Evolutionary conservation across 2,329 filamentous ascomycete genomes (phyloP), one percentile per base, ranked within the genome.

Genomic region (Cercospora zeae-maydis): DNA sequence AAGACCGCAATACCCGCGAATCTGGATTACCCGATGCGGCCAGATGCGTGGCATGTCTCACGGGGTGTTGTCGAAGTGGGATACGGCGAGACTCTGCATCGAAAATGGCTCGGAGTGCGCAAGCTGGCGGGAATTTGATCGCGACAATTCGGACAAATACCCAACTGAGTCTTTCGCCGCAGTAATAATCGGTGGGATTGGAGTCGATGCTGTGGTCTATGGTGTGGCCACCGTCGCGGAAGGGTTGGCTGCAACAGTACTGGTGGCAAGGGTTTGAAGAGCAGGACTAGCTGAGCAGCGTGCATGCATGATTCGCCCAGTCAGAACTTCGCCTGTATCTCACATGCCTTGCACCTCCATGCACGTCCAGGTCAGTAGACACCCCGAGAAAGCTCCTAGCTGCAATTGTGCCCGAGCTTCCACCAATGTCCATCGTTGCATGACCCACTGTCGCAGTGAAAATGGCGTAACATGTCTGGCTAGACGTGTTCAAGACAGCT

Each of bases 1-100:
- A 82, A 88, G 66, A 99, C 95, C 6, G 81, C 83, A 4, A 97
- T 99, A 62, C 95, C 95, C 2, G 82, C 83, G 1, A 86, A 89
- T 4, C 84, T 96, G 69, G 87, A 88, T 72, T 96, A 98, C 75
- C 93, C 95, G 1, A 86, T 99, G 68, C 63, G 66, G 14, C 59
- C 58, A 4, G 74, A 72, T 24, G 75, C 71, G 42, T 81, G 77
- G 76, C 68, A 73, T 58, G 77, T 79, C 70, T 78, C 78, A 51
- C 72, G 75, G 65, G 80, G 79, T 6, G 76, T 82, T 49, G 77
- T 81, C 21, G 80, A 81, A 72, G 65, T 82, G 61, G 81, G 80
- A 16, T 82, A 82, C 71, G 80, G 79, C 21, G 77, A 79, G 66
- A 71, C 47, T 51, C 67, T 72, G 65, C 69, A 65, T 53, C 75